Evolutionary conservation across 208 protist species (phyloP).

Genomic region (Crithidia sp.): DNA sequence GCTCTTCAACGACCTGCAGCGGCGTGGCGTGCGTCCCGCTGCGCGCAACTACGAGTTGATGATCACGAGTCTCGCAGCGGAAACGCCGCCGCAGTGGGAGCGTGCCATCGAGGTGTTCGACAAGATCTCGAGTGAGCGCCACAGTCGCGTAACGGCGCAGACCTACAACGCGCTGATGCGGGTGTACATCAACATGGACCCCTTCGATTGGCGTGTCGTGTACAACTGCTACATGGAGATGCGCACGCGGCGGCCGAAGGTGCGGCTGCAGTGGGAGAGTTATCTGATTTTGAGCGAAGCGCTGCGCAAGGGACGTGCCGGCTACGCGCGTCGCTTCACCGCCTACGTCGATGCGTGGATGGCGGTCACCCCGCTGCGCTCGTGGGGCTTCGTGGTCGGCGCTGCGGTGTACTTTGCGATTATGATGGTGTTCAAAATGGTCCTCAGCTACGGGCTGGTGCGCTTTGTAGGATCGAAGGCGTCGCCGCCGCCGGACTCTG

Average conservation of each 20-base stretch:
- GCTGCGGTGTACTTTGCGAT: constrained; percentile 52
- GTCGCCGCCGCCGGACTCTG: constrained; percentile 23
- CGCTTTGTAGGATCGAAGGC: constrained; percentile 47
- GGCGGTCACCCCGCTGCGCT: constrained; percentile 60
- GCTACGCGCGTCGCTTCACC: constrained; percentile 63
- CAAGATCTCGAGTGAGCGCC: constrained; percentile 60
- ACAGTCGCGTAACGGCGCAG: constrained; percentile 47
- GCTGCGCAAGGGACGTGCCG: constrained; percentile 61
- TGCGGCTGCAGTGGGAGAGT: constrained; percentile 83
- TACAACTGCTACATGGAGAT: constrained; percentile 91
- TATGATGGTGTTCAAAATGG: constrained; percentile 61
- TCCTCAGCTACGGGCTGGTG: constrained; percentile 41
- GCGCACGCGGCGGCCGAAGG: constrained; percentile 60
- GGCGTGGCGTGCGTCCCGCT: constrained; percentile 60
- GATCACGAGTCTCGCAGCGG: constrained; percentile 67
- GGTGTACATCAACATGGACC: constrained; percentile 89
- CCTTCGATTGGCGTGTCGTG: constrained; percentile 91
- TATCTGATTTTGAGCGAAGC: constrained; percentile 79
- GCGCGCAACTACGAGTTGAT: constrained; percentile 76
- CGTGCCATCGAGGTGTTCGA: constrained; percentile 85
- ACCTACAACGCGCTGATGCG: constrained; percentile 89
- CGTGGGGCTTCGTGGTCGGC: constrained; percentile 59
- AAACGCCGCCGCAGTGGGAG: constrained; percentile 83
- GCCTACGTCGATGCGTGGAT: constrained; percentile 88
- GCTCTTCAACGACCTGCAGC: constrained; percentile 78